phyloP scores from a whole-genome alignment of 177 flowering plant genomes.

The Tripterygium wilfordii region DNA sequence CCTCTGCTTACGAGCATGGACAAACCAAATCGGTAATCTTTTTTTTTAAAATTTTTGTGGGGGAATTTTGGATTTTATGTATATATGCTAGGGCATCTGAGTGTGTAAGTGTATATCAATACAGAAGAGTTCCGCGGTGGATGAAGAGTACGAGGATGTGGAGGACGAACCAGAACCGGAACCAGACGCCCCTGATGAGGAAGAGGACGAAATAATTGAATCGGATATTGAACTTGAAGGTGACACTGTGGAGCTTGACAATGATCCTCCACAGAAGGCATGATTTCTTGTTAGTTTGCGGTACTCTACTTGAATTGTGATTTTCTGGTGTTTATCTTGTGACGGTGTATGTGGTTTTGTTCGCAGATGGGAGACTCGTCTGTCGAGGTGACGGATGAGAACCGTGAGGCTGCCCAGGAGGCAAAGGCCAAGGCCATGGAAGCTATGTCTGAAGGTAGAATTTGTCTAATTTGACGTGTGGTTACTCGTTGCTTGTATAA shows the following conservation, averaged over 20 bases:
- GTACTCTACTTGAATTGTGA: too few species aligned
- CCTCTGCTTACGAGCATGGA: constrained; percentile 32
- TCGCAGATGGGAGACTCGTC: constrained; percentile 88
- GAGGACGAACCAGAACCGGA: constrained; percentile 20
- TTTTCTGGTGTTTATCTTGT: too few species aligned
- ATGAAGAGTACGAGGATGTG: constrained; percentile 53
- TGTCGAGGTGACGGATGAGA: constrained; percentile 84
- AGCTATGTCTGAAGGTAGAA: constrained; percentile 88
- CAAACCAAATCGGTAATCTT: constrained; percentile 28
- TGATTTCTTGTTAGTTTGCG: too few species aligned
- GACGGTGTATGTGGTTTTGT: background rate
- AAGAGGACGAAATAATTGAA: constrained; percentile 76
- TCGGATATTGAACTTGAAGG: constrained; percentile 93
- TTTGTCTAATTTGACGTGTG: too few species aligned
- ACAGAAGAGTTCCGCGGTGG: constrained; percentile 39
- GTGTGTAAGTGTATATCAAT: too few species aligned
- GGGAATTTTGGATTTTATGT: too few species aligned
- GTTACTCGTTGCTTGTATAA: too few species aligned
- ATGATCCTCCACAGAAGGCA: constrained; percentile 91
- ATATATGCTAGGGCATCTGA: too few species aligned
- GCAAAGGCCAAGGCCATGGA: constrained; percentile 81
- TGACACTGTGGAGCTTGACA: constrained; percentile 78
- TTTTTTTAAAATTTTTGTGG: too few species aligned
- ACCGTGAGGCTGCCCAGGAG: constrained; percentile 72
- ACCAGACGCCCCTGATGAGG: constrained; percentile 43